A percentile compares a stretch with the other conserved stretches of the same genome.
Evolutionary conservation across 495 filamentous ascomycete species (phyloP).

Genomic region (Trichoderma virens): DNA sequence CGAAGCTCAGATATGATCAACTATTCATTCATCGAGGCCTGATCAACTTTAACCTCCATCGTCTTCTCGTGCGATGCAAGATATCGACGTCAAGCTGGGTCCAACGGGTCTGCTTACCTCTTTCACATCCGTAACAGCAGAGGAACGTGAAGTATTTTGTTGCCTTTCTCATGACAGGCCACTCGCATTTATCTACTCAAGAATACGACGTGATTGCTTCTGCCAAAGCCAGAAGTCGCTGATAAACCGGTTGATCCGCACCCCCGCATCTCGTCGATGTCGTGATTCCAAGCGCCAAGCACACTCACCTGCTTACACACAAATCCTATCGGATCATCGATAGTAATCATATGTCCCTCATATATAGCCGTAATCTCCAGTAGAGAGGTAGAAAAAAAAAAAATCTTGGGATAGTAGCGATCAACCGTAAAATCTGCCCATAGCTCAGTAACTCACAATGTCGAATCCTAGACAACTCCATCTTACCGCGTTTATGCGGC

Average conservation of each 20-base stretch:
- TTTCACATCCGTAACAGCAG: too few species aligned
- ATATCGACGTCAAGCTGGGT: too few species aligned
- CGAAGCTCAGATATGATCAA: too few species aligned
- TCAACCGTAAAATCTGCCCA: too few species aligned
- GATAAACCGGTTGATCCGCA: background rate
- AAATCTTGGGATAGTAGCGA: too few species aligned
- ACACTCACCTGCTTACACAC: background rate
- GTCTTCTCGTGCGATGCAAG: too few species aligned
- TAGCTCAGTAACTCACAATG: conserved; percentile 3
- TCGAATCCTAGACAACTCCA: conserved; percentile 33
- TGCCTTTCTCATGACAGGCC: background rate
- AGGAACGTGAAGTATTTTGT: too few species aligned
- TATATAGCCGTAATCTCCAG: background rate
- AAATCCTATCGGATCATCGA: background rate
- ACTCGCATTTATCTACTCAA: background rate
- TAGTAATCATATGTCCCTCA: background rate
- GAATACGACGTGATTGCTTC: background rate
- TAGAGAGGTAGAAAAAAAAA: background rate
- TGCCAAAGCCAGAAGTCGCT: too few species aligned
- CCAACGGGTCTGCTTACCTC: too few species aligned
- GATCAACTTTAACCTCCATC: too few species aligned
- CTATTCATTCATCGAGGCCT: too few species aligned
- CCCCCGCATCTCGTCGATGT: conserved; percentile 6
- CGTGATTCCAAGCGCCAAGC: background rate
- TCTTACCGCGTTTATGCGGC: conserved; percentile 53